phyloP scores from a whole-genome alignment of 352 stramenopile genomes.

The Phytophthora hybrid region DNA sequence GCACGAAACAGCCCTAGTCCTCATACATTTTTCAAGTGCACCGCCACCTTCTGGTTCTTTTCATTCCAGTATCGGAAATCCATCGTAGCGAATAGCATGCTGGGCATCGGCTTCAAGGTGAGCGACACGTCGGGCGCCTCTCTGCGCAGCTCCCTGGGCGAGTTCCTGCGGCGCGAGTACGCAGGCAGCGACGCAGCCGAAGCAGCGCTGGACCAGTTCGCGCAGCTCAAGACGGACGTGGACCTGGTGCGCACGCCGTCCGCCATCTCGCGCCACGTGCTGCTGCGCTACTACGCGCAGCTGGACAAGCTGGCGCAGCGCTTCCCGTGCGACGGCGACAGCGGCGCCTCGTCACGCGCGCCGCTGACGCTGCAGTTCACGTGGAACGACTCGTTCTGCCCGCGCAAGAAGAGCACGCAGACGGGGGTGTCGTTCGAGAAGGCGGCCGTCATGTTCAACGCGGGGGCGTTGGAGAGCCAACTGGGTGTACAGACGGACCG shows the following conservation, averaged over 20 bases:
- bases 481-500: constrained; percentile 84
- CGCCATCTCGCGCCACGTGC: constrained; percentile 66
- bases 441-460: constrained; percentile 90
- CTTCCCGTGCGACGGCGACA: constrained; percentile 57
- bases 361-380: constrained; percentile 77
- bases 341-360: constrained; percentile 11
- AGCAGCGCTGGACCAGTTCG: constrained; percentile 53
- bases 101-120: constrained; percentile 83
- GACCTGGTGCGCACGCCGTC: constrained; percentile 80
- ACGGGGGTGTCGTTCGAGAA: constrained; percentile 77
- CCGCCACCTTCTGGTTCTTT: too few species aligned
- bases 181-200: constrained; percentile 34
- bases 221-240: constrained; percentile 69
- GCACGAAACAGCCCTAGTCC: too few species aligned
- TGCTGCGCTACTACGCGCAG: constrained; percentile 83
- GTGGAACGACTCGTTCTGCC: constrained; percentile 93
- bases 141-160: constrained; percentile 59
- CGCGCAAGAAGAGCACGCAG: constrained; percentile 84
- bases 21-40: too few species aligned
- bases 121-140: constrained; percentile 58
- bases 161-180: constrained; percentile 79
- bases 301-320: constrained; percentile 68
- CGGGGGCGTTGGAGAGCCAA: constrained; percentile 84
- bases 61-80: too few species aligned
- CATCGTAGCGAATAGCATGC: constrained; percentile 37